A percentile compares a stretch with the other conserved stretches of the same genome.
These are phyloP conservation scores for Rhodotorula sp. DNA, from an alignment of 1,284 basidiomycete species.

Conservation along the genomic window DNA sequence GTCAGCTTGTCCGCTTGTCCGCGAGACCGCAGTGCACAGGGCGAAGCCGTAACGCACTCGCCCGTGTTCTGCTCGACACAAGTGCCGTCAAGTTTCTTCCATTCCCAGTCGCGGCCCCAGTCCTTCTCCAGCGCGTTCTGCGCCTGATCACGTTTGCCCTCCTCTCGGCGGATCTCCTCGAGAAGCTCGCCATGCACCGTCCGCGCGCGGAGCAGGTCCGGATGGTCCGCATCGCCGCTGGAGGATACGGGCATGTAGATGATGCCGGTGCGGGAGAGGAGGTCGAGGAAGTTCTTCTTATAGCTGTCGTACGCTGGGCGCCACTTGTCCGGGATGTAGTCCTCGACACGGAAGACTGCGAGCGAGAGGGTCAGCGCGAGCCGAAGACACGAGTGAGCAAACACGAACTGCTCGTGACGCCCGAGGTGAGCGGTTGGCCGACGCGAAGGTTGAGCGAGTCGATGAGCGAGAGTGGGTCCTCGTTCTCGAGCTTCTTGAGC, in stretches of 20 bases:
- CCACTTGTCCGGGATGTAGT: slow-evolving; percentile 83
- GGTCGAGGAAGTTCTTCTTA: slow-evolving; percentile 65
- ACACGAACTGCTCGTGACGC: slow-evolving; percentile 33
- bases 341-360: slow-evolving; percentile 75
- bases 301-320: slow-evolving; percentile 73
- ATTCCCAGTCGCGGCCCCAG: slow-evolving; percentile 84
- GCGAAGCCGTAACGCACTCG: slow-evolving; percentile 64
- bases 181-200: slow-evolving; percentile 57
- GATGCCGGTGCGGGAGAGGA: slow-evolving; percentile 70
- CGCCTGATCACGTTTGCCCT: slow-evolving; percentile 57
- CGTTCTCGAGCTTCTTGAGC: slow-evolving; percentile 66
- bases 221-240: slow-evolving; percentile 27
- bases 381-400: background rate
- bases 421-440: slow-evolving; percentile 13
- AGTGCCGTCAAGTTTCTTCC: slow-evolving; percentile 85
- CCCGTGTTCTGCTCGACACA: slow-evolving; percentile 82
- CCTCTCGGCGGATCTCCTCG: slow-evolving; percentile 60
- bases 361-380: background rate
- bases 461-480: slow-evolving; percentile 68
- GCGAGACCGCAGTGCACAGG: background rate
- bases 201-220: slow-evolving; percentile 54
- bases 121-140: slow-evolving; percentile 61
- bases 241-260: slow-evolving; percentile 47
- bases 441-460: slow-evolving; percentile 37
- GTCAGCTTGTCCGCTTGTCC: background rate